Percentiles rank a stretch among this genome's conserved stretches.
phyloP scores from a whole-genome alignment of 2,329 filamentous ascomycete species.

The Hypoxylon sp. region DNA sequence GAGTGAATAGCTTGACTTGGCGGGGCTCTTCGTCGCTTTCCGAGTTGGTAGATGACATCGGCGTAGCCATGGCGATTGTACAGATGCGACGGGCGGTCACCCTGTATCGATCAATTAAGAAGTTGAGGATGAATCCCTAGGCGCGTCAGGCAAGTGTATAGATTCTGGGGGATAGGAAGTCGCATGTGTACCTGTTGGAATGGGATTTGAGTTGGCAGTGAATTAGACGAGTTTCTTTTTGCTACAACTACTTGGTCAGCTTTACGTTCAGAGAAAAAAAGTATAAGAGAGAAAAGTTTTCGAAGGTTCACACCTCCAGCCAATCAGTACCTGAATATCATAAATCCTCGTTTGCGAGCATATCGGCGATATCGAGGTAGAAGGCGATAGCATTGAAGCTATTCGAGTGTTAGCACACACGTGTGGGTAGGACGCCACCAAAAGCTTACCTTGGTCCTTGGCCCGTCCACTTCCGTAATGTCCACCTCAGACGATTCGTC shows the following conservation, averaged over 20 bases:
- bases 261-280: neutral
- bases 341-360: conserved; percentile 77
- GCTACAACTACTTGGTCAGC: neutral
- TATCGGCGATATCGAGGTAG: conserved; percentile 76
- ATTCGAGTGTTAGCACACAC: conserved; percentile 26
- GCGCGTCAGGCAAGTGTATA: neutral
- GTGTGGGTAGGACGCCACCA: neutral
- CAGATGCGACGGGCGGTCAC: neutral
- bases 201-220: neutral
- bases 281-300: neutral
- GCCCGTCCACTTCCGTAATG: conserved; percentile 68
- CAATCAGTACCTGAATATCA: conserved; percentile 39
- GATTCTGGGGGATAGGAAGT: neutral
- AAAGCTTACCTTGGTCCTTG: conserved; percentile 65
- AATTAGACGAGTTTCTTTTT: neutral
- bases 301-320: neutral
- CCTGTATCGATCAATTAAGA: neutral
- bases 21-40: neutral
- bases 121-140: neutral
- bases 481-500: conserved; percentile 73
- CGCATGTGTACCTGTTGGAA: neutral
- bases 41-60: neutral
- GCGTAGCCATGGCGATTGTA: neutral
- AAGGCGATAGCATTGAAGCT: conserved; percentile 78
- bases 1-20: neutral